Evolutionary conservation across 2,329 filamentous ascomycete species (phyloP).

Genomic region (Exophiala viscosa): DNA sequence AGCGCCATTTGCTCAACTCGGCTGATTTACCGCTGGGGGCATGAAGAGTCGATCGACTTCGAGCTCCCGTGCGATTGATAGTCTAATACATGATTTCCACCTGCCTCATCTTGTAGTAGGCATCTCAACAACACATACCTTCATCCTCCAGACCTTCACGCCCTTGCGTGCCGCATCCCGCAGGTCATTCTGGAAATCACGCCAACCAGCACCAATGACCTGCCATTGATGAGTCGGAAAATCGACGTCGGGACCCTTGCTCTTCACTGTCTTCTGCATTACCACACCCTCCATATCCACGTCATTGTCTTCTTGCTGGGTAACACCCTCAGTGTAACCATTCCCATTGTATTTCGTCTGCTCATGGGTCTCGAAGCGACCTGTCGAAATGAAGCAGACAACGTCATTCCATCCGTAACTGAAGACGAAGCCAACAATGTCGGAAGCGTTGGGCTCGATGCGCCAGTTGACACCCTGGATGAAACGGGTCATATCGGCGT

Average conservation of each 20-base stretch:
- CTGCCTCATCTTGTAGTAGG: not conserved
- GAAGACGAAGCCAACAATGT: conserved; percentile 15
- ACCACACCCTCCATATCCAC: not conserved
- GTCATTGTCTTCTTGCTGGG: not conserved
- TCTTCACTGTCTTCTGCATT: not conserved
- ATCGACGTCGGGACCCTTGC: not conserved
- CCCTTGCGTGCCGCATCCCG: conserved; percentile 11
- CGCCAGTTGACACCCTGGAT: conserved; percentile 13
- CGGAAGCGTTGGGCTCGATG: conserved; percentile 1
- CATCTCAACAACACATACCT: conserved; percentile 16
- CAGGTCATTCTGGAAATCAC: conserved; percentile 19
- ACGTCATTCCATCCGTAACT: conserved; percentile 25
- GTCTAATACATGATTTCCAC: too few species aligned
- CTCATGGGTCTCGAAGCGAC: conserved; percentile 2
- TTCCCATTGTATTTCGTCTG: not conserved
- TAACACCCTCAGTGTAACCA: not conserved
- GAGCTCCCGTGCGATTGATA: too few species aligned
- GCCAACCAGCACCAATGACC: conserved; percentile 16
- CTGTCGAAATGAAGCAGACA: conserved; percentile 15
- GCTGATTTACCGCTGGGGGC: too few species aligned
- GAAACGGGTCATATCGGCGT: conserved; percentile 9
- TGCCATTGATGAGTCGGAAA: conserved; percentile 7
- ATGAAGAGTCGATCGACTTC: too few species aligned
- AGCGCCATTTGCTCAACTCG: too few species aligned
- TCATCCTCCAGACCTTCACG: conserved; percentile 24